Conservation (phyloP, 2,329 filamentous ascomycete species). For the Phaeophleospora eucalypticola region DNA sequence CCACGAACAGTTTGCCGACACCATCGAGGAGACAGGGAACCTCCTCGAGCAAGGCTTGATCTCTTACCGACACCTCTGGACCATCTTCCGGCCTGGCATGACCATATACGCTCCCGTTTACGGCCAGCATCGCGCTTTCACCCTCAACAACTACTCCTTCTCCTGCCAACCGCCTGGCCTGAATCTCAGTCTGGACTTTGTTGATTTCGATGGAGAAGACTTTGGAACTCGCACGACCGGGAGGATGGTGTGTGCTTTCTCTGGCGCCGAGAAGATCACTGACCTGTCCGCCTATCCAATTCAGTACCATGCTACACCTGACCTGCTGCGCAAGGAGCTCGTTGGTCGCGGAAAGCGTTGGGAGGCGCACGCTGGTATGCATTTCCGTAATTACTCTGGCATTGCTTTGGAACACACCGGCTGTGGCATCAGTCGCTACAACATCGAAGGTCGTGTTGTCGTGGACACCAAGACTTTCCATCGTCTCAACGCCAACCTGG, state of each 20-base stretch:
- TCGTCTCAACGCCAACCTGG: constrained; percentile 24
- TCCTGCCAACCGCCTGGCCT: constrained; percentile 24
- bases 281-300: constrained; percentile 27
- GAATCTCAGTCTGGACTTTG: constrained; percentile 26
- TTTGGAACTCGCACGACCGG: constrained; percentile 20
- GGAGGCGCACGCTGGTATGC: constrained; percentile 27
- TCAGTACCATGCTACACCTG: constrained; percentile 15
- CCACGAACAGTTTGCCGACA: constrained; percentile 23
- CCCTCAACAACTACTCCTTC: constrained; percentile 29
- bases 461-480: constrained; percentile 30
- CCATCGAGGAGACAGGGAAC: constrained; percentile 30
- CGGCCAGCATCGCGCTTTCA: constrained; percentile 31
- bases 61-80: constrained; percentile 42
- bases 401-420: constrained; percentile 23
- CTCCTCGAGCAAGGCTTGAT: constrained; percentile 27
- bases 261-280: constrained; percentile 20
- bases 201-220: constrained; percentile 34
- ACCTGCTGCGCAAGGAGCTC: constrained; percentile 18
- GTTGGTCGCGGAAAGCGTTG: constrained; percentile 24
- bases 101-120: constrained; percentile 27
- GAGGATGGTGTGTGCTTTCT: constrained; percentile 19
- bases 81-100: constrained; percentile 38
- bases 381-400: constrained; percentile 25
- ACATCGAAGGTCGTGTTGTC: constrained; percentile 27
- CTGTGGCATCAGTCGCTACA: constrained; percentile 22